Conservation (phyloP, 768 basidiomycete genomes). For the Xerocomus potaroensis region DNA sequence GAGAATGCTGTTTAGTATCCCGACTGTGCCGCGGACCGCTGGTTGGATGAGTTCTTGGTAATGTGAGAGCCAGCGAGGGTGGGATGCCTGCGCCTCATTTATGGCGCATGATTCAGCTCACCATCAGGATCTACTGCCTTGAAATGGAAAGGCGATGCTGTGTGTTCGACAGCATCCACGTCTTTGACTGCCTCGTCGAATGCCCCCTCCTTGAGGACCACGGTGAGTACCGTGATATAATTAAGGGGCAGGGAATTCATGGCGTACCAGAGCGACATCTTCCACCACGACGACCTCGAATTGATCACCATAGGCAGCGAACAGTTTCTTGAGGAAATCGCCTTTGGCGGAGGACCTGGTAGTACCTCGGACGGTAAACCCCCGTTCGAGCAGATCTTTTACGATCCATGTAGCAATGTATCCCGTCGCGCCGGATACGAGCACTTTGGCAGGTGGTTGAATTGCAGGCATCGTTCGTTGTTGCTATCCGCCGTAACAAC, state of each 20-base stretch:
- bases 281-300: slow-evolving; percentile 65
- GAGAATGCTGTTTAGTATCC: slow-evolving; percentile 55
- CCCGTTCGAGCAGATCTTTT: slow-evolving; percentile 50
- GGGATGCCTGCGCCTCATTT: neutral
- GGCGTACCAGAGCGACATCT: slow-evolving; percentile 55
- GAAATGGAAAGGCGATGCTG: slow-evolving; percentile 57
- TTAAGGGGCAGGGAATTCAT: neutral
- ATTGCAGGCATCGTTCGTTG: slow-evolving; percentile 28
- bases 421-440: slow-evolving; percentile 29
- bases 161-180: slow-evolving; percentile 68
- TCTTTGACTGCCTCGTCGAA: slow-evolving; percentile 79
- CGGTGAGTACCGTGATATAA: neutral
- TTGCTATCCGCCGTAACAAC: no score
- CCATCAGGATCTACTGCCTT: slow-evolving; percentile 44
- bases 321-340: slow-evolving; percentile 48
- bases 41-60: slow-evolving; percentile 59
- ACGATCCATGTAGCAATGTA: slow-evolving; percentile 46
- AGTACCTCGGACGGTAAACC: slow-evolving; percentile 62
- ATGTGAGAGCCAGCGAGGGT: neutral
- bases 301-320: slow-evolving; percentile 49
- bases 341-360: slow-evolving; percentile 63
- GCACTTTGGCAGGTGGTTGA: slow-evolving; percentile 25
- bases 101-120: neutral
- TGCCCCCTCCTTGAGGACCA: slow-evolving; percentile 49
- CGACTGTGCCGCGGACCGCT: slow-evolving; percentile 66